phyloP scores from a whole-genome alignment of 257 asterid species.

The Nicotiana otophora region DNA sequence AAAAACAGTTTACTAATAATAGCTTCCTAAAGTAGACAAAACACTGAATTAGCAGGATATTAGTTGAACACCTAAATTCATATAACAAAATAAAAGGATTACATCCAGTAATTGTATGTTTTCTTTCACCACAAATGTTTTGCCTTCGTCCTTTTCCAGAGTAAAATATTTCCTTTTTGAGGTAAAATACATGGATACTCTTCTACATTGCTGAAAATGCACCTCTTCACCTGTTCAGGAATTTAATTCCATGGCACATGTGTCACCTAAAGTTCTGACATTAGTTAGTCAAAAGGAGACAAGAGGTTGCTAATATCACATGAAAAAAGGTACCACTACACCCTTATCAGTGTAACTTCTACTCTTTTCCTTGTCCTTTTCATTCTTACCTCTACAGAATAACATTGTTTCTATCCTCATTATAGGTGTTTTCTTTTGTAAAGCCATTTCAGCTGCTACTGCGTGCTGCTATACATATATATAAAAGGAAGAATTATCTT shows the following conservation, averaged over 20 bases:
- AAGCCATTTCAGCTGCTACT: not conserved
- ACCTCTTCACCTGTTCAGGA: not conserved
- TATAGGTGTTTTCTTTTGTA: not conserved
- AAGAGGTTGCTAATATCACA: not conserved
- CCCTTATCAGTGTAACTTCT: not conserved
- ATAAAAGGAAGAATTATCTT: too few species aligned
- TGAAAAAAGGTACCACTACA: not conserved
- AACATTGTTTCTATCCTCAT: not conserved
- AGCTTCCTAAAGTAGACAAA: not conserved
- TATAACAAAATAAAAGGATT: not conserved
- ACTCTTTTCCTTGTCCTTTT: not conserved
- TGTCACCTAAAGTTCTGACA: not conserved
- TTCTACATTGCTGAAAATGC: not conserved
- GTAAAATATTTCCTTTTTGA: not conserved
- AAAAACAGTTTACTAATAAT: not conserved
- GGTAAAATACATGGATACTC: not conserved
- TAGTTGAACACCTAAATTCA: not conserved
- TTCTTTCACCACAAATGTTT: not conserved
- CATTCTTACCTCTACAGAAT: not conserved
- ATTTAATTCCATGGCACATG: not conserved
- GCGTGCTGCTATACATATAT: not conserved
- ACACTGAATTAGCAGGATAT: not conserved
- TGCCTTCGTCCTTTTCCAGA: not conserved
- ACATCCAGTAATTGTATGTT: not conserved
- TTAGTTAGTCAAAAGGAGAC: not conserved